Base-by-base conservation (phyloP, 192 early-diverging fungal genomes). In the Coemansia sp. region DNA sequence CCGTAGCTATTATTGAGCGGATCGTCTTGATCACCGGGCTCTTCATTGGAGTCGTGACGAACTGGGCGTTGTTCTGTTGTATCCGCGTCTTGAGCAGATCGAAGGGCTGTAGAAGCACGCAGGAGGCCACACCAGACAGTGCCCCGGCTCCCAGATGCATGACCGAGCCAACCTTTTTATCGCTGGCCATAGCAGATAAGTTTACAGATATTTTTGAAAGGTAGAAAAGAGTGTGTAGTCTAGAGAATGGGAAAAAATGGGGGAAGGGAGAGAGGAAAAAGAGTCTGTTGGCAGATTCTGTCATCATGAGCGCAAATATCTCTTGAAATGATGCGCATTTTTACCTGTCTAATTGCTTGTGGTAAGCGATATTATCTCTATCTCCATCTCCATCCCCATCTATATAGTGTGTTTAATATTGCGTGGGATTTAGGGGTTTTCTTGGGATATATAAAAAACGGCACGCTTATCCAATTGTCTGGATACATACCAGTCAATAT, bases 11-110 rank as follows among this genome's bases (percentile, higher is more conserved):
- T 23, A 94, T 87, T 8, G 86, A 73, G 48, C 68, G 77, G 25
- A 89, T 80, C 2, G 87, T 88, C 13, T 70, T 78, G 46, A 84
- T 71, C 3, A 75, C 56, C 9, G 67, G 42, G 18, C 69, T 67
- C 21, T 74, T 60, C 43, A 81, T 48, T 40, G 40, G 39, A 51
- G 18, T 20, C 29, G 18, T 57, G 51, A 7, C 30, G 1, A 3
- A 43, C 53, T 10, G 63, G 18, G 25, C 56, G 39, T 71, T 71
- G 23, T 57, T 71, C 63, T 91, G 90, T 59, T 93, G 91, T 20
- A 93, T 64, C 0, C 92, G 86, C 0, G 92, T 93, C 64, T 93
- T 93, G 61, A 93, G 68, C 39, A 97, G 79, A 72, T 97, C 95
- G 25, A 97, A 87, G 0, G 95, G 95, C 72, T 97, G 95, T 31